These are phyloP conservation scores for Westerdykella aurantiaca DNA, from an alignment of 2,329 filamentous ascomycete genomes.

Conservation along the genomic window DNA sequence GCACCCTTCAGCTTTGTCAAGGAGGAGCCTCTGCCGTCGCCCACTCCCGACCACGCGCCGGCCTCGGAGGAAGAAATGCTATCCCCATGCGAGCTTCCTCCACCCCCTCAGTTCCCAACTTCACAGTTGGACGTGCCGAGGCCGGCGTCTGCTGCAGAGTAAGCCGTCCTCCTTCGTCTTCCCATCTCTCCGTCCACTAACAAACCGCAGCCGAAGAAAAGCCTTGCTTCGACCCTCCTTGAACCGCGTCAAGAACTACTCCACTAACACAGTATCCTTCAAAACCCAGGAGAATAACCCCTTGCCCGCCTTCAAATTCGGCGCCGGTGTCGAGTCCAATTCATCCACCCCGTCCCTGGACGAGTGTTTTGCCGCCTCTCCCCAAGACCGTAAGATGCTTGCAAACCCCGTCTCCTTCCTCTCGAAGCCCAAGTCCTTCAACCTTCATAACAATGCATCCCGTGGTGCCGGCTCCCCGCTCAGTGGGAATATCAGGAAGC, in stretches of 20 bases:
- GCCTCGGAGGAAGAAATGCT: slow-evolving; percentile 43
- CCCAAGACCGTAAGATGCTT: slow-evolving; percentile 61
- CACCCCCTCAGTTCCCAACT: slow-evolving; percentile 21
- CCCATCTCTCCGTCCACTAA: slow-evolving; percentile 14
- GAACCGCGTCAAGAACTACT: slow-evolving; percentile 67
- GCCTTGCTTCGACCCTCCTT: slow-evolving; percentile 67
- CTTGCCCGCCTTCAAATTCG: slow-evolving; percentile 71
- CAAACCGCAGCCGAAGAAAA: slow-evolving; percentile 25
- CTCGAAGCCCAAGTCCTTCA: slow-evolving; percentile 61
- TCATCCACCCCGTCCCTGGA: slow-evolving; percentile 63
- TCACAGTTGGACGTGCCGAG: slow-evolving; percentile 28
- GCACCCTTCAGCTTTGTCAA: slow-evolving; percentile 55
- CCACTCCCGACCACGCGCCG: slow-evolving; percentile 55
- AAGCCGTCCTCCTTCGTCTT: slow-evolving; percentile 10
- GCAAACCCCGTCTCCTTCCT: slow-evolving; percentile 49
- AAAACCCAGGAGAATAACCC: slow-evolving; percentile 58
- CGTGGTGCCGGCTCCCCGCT: slow-evolving; percentile 71
- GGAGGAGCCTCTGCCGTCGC: slow-evolving; percentile 64
- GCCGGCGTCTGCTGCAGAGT: slow-evolving; percentile 36
- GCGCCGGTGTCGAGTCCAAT: slow-evolving; percentile 47
- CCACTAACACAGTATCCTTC: slow-evolving; percentile 59
- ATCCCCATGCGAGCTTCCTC: slow-evolving; percentile 28
- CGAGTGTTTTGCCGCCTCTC: slow-evolving; percentile 77
- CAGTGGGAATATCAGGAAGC: slow-evolving; percentile 60
- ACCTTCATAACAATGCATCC: slow-evolving; percentile 50